phyloP scores from a whole-genome alignment of 345 rosid species.

The Lumnitzera racemosa region DNA sequence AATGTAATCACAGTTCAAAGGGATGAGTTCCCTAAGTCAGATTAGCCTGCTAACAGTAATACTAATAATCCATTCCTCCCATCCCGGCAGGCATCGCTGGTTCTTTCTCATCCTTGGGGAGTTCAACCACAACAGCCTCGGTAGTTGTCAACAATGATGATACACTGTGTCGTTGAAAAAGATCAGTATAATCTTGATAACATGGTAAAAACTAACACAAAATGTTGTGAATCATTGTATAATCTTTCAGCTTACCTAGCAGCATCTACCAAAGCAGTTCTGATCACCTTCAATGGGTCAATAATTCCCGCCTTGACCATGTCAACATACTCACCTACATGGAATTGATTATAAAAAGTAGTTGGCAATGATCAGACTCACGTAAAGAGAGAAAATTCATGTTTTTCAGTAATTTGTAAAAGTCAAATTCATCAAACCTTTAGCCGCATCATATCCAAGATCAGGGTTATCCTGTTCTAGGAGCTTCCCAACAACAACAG shows the following conservation, averaged over 20 bases:
- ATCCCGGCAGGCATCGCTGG: conserved; percentile 58
- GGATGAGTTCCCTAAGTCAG: too few species aligned
- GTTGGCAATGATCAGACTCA: neutral
- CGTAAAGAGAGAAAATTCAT: neutral
- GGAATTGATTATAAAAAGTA: neutral
- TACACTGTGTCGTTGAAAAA: conserved; percentile 39
- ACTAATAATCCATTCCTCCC: conserved; percentile 80
- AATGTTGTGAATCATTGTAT: neutral
- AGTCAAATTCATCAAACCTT: conserved; percentile 40
- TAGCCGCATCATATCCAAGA: conserved; percentile 95
- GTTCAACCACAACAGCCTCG: conserved; percentile 80
- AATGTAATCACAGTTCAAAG: too few species aligned
- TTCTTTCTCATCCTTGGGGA: conserved; percentile 72
- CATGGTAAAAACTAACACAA: neutral
- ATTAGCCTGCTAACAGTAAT: too few species aligned
- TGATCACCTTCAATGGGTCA: conserved; percentile 90
- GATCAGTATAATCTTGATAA: neutral
- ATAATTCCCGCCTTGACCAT: conserved; percentile 92
- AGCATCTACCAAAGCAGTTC: conserved; percentile 93
- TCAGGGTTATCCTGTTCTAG: conserved; percentile 80
- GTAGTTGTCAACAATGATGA: conserved; percentile 92
- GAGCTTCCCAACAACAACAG: conserved; percentile 90
- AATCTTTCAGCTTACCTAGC: conserved; percentile 46
- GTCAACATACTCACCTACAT: conserved; percentile 82
- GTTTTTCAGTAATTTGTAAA: too few species aligned